Evolutionary conservation across 106 monocot genomes (phyloP), one percentile per base, ranked within the genome.

Genomic region (Gastrodia elata): DNA sequence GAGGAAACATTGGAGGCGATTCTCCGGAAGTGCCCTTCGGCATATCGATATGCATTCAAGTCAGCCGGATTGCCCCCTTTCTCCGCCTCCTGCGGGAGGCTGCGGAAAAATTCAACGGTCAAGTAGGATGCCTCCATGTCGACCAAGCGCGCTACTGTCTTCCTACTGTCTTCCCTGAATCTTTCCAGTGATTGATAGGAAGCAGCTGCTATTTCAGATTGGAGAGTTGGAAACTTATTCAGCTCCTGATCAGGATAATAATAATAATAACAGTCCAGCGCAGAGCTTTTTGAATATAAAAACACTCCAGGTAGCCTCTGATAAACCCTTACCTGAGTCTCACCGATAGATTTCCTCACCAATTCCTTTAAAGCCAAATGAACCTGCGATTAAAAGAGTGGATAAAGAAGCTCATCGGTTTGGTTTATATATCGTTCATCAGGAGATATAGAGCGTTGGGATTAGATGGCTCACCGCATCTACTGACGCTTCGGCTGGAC

Each of bases 101-200:
- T 90, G 40, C 90, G 77, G 76, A 90, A 90, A 44, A 90, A 87
- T 7, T 87, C 90, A 2, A 90, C 90, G 5, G 90, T 90, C 36
- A 90, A 34, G 74, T 90, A 90, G 5, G 90, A 71, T 11, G 90
- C 74, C 36, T 90, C 90, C 90, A 90, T 90, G 44, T 90, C 90
- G 11, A 90, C 90, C 55, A 90, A 71, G 20, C 84, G 82, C 36
- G 84, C n/a, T 46, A 75, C 68, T 18, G 90, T 87, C 80, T 90
- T 90, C 26, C 70, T 77, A 42, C 90, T 37, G 5, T 90, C 90
- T 8, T 84, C 90, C 56, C 86, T 79, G 39, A 82, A 90, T 38
- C 76, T 84, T 38, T 88, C 84, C 44, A 88, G 24, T 24, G 88
- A 77, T 36, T 80, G 75, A 80, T 84, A 82, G 10, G 77, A 73